Conservation (phyloP, 2,329 filamentous ascomycete genomes). For the Stenocarpella maydis region DNA sequence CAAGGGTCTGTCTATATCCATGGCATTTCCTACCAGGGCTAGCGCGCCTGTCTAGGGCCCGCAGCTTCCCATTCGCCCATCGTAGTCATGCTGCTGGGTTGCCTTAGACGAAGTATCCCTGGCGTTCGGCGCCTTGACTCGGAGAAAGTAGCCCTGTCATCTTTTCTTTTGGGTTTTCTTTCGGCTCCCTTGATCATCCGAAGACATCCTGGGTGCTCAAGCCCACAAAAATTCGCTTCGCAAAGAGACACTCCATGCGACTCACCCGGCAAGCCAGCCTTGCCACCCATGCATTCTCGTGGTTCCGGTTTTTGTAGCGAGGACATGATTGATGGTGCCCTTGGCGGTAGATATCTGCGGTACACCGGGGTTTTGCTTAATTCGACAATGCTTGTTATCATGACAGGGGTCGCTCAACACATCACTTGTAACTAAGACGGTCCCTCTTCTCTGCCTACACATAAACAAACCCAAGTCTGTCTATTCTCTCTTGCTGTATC, state of each 20-base stretch:
- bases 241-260: slow-evolving; percentile 18
- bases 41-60: too few species aligned
- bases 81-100: neutral
- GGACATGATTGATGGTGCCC: slow-evolving; percentile 3
- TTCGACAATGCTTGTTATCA: slow-evolving; percentile 8
- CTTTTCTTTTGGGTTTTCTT: slow-evolving; percentile 13
- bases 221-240: slow-evolving; percentile 13
- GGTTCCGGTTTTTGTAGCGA: slow-evolving; percentile 4
- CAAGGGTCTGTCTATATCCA: too few species aligned
- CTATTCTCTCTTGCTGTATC: neutral
- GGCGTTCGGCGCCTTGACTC: slow-evolving; percentile 12
- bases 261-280: slow-evolving; percentile 1
- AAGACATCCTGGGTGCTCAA: slow-evolving; percentile 13
- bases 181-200: slow-evolving; percentile 4
- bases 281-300: slow-evolving; percentile 20
- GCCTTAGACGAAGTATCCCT: slow-evolving; percentile 6
- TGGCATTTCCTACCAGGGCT: too few species aligned
- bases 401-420: neutral
- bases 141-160: slow-evolving; percentile 18
- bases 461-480: neutral
- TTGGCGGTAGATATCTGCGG: slow-evolving; percentile 10
- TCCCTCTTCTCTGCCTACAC: neutral
- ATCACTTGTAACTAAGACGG: neutral
- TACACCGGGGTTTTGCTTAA: slow-evolving; percentile 14
- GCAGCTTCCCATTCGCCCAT: neutral